Conservation (phyloP, 1,284 basidiomycete species). For the Boletus smithii region DNA sequence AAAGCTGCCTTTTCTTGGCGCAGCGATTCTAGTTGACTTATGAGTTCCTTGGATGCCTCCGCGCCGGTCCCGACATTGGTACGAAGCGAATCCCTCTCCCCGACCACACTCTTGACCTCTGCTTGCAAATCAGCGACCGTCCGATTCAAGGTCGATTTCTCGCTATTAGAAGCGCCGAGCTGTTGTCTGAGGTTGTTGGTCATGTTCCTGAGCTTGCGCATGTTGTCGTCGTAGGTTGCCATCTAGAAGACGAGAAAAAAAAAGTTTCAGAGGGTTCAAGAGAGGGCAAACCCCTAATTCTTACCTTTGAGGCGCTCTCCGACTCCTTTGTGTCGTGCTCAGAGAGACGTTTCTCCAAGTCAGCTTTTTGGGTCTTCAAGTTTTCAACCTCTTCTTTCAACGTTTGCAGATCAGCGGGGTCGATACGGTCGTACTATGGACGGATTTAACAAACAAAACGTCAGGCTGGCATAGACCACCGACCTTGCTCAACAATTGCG, state of each 20-base stretch:
- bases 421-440: slow-evolving; percentile 78
- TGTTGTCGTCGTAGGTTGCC: slow-evolving; percentile 36
- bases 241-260: slow-evolving; percentile 24
- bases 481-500: slow-evolving; percentile 78
- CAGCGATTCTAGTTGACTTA: slow-evolving; percentile 39
- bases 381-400: slow-evolving; percentile 70
- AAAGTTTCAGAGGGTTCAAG: background rate
- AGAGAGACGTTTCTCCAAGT: slow-evolving; percentile 37
- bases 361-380: slow-evolving; percentile 46
- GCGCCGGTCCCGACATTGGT: slow-evolving; percentile 8
- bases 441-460: background rate
- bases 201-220: slow-evolving; percentile 29
- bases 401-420: slow-evolving; percentile 81
- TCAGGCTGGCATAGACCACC: background rate
- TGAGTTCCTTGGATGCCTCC: slow-evolving; percentile 31
- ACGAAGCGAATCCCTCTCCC: slow-evolving; percentile 36
- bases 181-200: slow-evolving; percentile 33
- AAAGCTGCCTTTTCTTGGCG: slow-evolving; percentile 43
- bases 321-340: slow-evolving; percentile 42
- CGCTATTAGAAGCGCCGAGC: slow-evolving; percentile 32
- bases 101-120: slow-evolving; percentile 33
- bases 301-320: slow-evolving; percentile 39
- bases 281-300: background rate
- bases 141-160: slow-evolving; percentile 39
- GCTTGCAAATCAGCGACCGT: slow-evolving; percentile 33